These are phyloP conservation scores for Pseudisothecium myosuroides DNA, from an alignment of 225 moss, liverwort and hornwort species.

Conservation along the genomic window DNA sequence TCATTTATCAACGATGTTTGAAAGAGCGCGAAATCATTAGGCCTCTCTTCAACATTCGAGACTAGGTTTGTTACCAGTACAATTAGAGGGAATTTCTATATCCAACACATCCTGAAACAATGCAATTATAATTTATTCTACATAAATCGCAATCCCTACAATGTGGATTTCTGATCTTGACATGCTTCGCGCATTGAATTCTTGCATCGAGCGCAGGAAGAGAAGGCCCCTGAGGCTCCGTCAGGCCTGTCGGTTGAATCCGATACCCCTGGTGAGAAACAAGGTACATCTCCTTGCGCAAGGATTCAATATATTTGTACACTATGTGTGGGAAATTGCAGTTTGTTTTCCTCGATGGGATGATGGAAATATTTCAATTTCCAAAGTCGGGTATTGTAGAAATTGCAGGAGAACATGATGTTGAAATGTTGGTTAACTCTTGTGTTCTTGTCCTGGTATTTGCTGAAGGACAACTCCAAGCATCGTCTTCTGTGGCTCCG, in stretches of 20 bases:
- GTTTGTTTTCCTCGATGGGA: not conserved
- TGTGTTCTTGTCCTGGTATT: not conserved
- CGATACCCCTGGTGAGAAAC: conserved; percentile 15
- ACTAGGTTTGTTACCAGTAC: not conserved
- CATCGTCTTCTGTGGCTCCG: conserved; percentile 10
- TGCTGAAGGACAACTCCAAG: not conserved
- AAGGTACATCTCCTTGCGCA: not conserved
- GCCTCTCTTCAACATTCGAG: not conserved
- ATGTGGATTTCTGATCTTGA: not conserved
- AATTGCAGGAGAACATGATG: not conserved
- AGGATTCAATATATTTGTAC: not conserved
- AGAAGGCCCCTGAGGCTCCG: not conserved
- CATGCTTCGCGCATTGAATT: not conserved
- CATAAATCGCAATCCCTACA: not conserved
- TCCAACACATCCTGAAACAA: not conserved
- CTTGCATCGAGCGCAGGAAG: conserved; percentile 13
- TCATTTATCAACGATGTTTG: not conserved
- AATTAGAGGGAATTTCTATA: not conserved
- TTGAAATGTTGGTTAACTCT: not conserved
- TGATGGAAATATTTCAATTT: not conserved
- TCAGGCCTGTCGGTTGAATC: not conserved
- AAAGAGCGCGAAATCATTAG: not conserved
- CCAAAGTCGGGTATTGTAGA: not conserved
- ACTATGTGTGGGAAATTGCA: not conserved
- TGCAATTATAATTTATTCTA: not conserved